Evolutionary conservation across 2,329 filamentous ascomycete species (phyloP).

Genomic region (Pseudovirgaria hyperparasitica): DNA sequence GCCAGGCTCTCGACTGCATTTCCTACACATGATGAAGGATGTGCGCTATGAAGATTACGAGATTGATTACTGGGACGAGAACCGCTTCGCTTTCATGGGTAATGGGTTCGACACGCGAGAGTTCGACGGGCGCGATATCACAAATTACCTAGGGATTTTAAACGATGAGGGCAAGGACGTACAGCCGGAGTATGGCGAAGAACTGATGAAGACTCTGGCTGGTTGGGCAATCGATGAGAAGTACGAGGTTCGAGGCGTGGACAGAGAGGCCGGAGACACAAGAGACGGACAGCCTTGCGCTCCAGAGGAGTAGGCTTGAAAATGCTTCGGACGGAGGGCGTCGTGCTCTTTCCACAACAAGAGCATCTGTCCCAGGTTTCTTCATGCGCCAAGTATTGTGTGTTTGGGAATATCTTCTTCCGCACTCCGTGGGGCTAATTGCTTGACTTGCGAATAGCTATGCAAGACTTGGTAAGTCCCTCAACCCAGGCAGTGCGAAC

Average conservation of each 20-base stretch:
- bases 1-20: constrained; percentile 25
- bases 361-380: too few relatives aligned
- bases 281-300: too few relatives aligned
- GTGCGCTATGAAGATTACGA: constrained; percentile 30
- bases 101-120: constrained; percentile 33
- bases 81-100: constrained; percentile 29
- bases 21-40: constrained; percentile 23
- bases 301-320: too few relatives aligned
- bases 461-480: too few relatives aligned
- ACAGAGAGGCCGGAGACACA: too few relatives aligned
- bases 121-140: constrained; percentile 34
- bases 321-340: too few relatives aligned
- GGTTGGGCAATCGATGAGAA: constrained; percentile 17
- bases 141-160: constrained; percentile 30
- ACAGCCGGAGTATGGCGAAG: constrained; percentile 29
- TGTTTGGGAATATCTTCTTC: too few relatives aligned
- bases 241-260: constrained; percentile 13
- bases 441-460: too few relatives aligned
- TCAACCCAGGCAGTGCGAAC: too few relatives aligned
- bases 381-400: too few relatives aligned
- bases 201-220: constrained; percentile 24
- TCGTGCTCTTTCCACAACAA: too few relatives aligned
- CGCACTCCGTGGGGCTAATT: too few relatives aligned
- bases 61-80: constrained; percentile 26
- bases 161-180: constrained; percentile 24